Percentiles rank a stretch among this genome's conserved stretches.
Evolutionary conservation across 176 grass and related monocot genomes (phyloP).

Genomic region (Tillandsia leiboldiana): DNA sequence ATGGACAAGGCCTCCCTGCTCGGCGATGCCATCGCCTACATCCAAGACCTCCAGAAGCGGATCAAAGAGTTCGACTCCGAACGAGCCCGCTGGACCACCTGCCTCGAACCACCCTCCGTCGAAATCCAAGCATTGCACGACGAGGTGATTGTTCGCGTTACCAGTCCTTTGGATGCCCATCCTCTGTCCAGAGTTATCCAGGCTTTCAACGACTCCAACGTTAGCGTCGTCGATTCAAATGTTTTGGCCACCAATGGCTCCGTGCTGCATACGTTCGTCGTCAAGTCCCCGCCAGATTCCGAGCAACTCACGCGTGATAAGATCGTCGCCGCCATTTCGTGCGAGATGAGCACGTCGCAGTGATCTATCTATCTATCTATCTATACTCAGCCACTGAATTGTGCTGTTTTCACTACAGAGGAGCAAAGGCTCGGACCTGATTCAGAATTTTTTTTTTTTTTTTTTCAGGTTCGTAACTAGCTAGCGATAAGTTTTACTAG

Average conservation of each 20-base stretch:
- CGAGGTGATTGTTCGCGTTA: constrained; percentile 74
- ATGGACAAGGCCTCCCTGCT: constrained; percentile 92
- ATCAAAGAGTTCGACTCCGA: constrained; percentile 24
- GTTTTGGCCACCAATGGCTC: constrained; percentile 32
- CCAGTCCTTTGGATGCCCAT: constrained; percentile 49
- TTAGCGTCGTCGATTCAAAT: constrained; percentile 48
- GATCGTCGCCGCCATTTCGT: constrained; percentile 45
- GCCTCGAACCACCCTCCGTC: constrained; percentile 19
- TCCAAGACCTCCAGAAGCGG: constrained; percentile 62
- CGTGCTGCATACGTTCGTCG: constrained; percentile 66
- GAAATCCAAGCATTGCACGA: constrained; percentile 47
- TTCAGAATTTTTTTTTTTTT: no score
- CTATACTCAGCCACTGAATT: background rate
- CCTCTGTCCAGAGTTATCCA: constrained; percentile 39
- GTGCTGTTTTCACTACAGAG: background rate
- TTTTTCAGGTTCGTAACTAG: no score
- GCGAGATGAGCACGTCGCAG: constrained; percentile 16
- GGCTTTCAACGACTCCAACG: constrained; percentile 33
- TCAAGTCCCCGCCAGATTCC: constrained; percentile 33
- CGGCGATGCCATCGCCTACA: constrained; percentile 74
- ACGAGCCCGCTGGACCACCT: background rate
- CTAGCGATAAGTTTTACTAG: no score
- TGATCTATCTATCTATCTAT: background rate
- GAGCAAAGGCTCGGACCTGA: no score
- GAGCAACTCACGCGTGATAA: constrained; percentile 42